Base-by-base conservation (phyloP, 1,139 yeast species). In the Barnettozyma hawaiiensis region DNA sequence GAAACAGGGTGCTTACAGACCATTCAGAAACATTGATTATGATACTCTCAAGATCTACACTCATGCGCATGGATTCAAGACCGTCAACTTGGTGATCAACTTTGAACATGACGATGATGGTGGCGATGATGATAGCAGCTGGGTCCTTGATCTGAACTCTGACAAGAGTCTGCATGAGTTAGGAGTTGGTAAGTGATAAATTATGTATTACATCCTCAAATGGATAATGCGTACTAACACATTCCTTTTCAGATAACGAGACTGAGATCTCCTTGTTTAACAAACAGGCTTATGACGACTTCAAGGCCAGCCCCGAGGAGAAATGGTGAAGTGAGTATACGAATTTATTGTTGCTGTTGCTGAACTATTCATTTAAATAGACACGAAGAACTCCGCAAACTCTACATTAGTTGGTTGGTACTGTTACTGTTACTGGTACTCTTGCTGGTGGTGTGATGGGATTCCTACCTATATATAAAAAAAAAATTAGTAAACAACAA, bases 11-110 rank as follows among this genome's bases (percentile, higher is more conserved):
- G 78, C 76, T 0, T 76, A 81, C 49, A 73, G 96, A 55, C 95
- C 97, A 1, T 90, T 80, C 62, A 73, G 97, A 55, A 84, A 73
- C 49, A 85, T 85, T n/a, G 69, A 69, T 2, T 82, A 80, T 54
- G 86, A 92, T 58, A 70, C 94, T 0, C 61, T 92, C 48, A 92
- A 94, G 64, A 73, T 92, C 15, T 92, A 92, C 64, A 85, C 96
- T 29, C 87, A 86, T 59, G 97, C 98, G 0, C 97, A 92, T 61
- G 95, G 95, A 7, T 76, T 96, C 31, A 92, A 92, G 65, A 86
- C 97, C 2, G 85, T 89, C 80, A 89, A 92, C 59, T 71, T 92
- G 52, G 95, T 87, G 39, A 85, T 94, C 49, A 92, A 92, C 61
- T 77, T 92, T 61, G 96, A 87, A 26, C 78, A 84, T 53, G 87